phyloP scores from a whole-genome alignment of 306 rosid species.

The Vicia sativa region DNA sequence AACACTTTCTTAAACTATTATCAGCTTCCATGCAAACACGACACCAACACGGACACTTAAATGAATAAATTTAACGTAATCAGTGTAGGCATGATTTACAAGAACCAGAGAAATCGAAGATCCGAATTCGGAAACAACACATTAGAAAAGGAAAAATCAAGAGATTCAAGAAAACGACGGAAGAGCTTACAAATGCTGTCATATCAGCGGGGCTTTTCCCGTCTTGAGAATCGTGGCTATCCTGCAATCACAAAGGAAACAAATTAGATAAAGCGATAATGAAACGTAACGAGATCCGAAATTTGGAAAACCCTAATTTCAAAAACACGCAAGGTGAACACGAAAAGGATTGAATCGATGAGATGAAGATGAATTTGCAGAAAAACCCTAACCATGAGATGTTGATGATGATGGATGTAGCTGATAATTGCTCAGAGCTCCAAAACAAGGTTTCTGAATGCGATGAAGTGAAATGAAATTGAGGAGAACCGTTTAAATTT shows the following conservation, averaged over 20 bases:
- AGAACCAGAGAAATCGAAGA: constrained; percentile 1
- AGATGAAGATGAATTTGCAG: neutral
- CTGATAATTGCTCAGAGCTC: neutral
- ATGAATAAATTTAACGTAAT: too few relatives aligned
- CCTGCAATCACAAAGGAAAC: constrained; percentile 51
- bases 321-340: neutral
- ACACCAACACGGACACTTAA: too few relatives aligned
- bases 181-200: constrained; percentile 85
- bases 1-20: too few relatives aligned
- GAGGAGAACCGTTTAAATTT: constrained; percentile 23
- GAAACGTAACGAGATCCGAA: constrained; percentile 10
- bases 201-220: constrained; percentile 89
- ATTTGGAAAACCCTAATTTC: constrained; percentile 22
- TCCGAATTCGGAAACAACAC: neutral
- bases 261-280: constrained; percentile 6
- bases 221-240: constrained; percentile 78
- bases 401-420: constrained; percentile 3
- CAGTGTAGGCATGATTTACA: too few relatives aligned
- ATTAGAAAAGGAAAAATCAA: neutral
- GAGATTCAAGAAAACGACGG: constrained; percentile 15
- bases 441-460: neutral
- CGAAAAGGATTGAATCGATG: neutral
- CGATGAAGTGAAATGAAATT: neutral
- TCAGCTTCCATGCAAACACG: too few relatives aligned
- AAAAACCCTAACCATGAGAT: constrained; percentile 19